Base-by-base conservation (phyloP, 106 monocot genomes). In the Dactylorhiza incarnata region DNA sequence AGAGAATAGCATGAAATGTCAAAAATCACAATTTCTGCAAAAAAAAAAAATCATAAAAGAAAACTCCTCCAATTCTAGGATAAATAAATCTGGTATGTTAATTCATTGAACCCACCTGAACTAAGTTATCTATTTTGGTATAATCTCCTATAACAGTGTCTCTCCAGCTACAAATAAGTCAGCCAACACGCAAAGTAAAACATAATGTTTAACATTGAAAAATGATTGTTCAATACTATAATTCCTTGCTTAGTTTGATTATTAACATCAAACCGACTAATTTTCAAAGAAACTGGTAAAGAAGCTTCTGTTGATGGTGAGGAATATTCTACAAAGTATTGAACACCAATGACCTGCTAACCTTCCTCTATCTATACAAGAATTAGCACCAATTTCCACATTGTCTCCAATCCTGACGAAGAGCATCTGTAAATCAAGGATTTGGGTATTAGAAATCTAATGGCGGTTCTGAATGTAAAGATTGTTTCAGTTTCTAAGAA, bases 331-430 rank as follows among this genome's bases (percentile, higher is more conserved):
- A 69, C 19, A 3, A 69, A 69, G 69, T 45, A 69, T 45, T 69
- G 49, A 25, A 52, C 14, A 73, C 8, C 37, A 45, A 84, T 63
- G 61, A 54, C 3, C 22, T 79, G 55, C 45, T 87, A 73, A 94
- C 99, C 99, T 99, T 81, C 99, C 99, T 76, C 99, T 89, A 82
- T 99, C 99, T 76, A 99, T 99, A 77, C 99, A 99, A 62, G 94
- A 85, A 82, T 90, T 94, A 48, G 94, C 86, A 73, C 99, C 99
- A 63, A 99, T 82, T 45, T 99, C 99, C 75, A 99, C 99, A 79
- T 89, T 50, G 75, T 87, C 63, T 29, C 99, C 94, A 84, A 99
- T 91, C 81, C 66, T 91, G n/a, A 88, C 99, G 47, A 69, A 46
- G 45, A 97, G 74, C 81, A 78, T 78, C 97, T 97, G 76, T 10